Percentiles rank a stretch among this genome's conserved stretches.
Conservation (phyloP, 148 eudicot species). For the Vaccinium myrtillus region DNA sequence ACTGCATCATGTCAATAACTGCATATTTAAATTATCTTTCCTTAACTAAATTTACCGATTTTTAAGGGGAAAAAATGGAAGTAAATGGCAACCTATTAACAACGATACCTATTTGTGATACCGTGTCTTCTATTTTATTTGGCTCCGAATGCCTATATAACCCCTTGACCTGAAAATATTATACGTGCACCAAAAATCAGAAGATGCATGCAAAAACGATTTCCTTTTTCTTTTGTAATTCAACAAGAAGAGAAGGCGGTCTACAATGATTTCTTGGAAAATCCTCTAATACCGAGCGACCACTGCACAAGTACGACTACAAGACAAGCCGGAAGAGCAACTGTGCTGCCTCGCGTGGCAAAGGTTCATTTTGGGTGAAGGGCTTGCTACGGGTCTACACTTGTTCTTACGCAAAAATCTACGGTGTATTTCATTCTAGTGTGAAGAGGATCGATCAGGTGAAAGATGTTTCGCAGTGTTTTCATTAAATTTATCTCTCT, state of each 20-base stretch:
- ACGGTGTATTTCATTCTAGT: no score
- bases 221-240: neutral
- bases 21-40: neutral
- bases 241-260: neutral
- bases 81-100: neutral
- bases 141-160: neutral
- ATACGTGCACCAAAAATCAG: neutral
- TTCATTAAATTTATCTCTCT: neutral
- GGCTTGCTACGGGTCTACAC: no score
- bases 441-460: neutral
- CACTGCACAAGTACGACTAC: no score
- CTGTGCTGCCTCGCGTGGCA: no score
- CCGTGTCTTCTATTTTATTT: neutral
- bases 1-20: neutral
- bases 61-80: no score
- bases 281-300: no score
- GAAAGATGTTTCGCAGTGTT: neutral
- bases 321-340: no score
- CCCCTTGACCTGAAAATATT: neutral
- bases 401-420: no score
- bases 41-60: neutral
- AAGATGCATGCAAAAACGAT: neutral
- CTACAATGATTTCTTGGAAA: neutral
- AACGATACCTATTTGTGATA: neutral
- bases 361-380: no score